Evolutionary conservation across 2,329 filamentous ascomycete species (phyloP).

Genomic region (Emergomyces africanus): DNA sequence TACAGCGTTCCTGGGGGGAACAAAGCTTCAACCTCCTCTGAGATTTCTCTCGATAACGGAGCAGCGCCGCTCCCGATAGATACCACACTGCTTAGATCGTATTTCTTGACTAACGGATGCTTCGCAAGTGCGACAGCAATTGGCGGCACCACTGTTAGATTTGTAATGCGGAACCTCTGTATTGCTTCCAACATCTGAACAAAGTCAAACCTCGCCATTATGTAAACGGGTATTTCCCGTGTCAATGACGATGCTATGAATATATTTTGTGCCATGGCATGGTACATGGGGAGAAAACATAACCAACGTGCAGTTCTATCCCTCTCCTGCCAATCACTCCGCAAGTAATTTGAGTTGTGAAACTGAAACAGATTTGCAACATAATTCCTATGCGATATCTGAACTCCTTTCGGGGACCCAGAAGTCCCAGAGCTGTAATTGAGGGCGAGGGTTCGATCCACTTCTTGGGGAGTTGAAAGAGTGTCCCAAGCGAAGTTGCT

Average conservation of each 20-base stretch:
- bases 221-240: conserved; percentile 53
- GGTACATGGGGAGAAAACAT: conserved; percentile 66
- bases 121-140: conserved; percentile 63
- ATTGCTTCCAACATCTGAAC: conserved; percentile 55
- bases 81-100: conserved; percentile 55
- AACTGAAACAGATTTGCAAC: conserved; percentile 56
- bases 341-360: conserved; percentile 33
- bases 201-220: conserved; percentile 71
- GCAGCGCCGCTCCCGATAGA: conserved; percentile 54
- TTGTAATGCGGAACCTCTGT: conserved; percentile 55
- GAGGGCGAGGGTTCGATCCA: conserved; percentile 48
- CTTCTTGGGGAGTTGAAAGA: conserved; percentile 5
- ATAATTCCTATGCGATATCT: conserved; percentile 66
- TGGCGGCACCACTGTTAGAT: conserved; percentile 57
- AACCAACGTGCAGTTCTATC: conserved; percentile 36
- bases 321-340: conserved; percentile 38
- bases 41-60: conserved; percentile 47
- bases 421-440: conserved; percentile 69
- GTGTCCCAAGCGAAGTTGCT: conserved; percentile 51
- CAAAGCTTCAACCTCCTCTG: conserved; percentile 45
- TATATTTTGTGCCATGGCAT: conserved; percentile 59
- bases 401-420: conserved; percentile 71
- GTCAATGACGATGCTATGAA: conserved; percentile 50
- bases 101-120: conserved; percentile 50
- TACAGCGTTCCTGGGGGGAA: conserved; percentile 39